Evolutionary conservation across 2,329 filamentous ascomycete genomes (phyloP).

Genomic region (Parastagonospora nodorum): DNA sequence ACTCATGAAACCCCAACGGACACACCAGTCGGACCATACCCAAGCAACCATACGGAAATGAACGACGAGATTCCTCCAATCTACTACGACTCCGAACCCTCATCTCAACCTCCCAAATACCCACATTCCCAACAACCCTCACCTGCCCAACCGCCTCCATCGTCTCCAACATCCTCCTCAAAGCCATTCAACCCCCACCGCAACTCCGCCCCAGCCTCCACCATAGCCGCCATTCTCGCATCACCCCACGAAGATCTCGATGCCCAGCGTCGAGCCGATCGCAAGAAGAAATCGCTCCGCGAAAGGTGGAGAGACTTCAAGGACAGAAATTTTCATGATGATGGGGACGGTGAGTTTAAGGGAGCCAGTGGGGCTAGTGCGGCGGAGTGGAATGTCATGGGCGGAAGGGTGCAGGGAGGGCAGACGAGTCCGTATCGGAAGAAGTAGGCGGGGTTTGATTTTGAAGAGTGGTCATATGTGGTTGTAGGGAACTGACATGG

Average conservation of each 20-base stretch:
- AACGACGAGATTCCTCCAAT: background rate
- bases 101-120: conserved; percentile 12
- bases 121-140: background rate
- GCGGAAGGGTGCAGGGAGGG: background rate
- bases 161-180: background rate
- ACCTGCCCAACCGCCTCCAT: background rate
- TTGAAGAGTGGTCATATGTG: background rate
- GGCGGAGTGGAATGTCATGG: conserved; percentile 10
- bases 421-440: conserved; percentile 3
- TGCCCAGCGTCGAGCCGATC: conserved; percentile 8
- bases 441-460: background rate
- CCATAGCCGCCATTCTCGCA: conserved; percentile 10
- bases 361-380: background rate
- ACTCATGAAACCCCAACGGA: background rate
- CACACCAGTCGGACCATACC: background rate
- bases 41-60: background rate
- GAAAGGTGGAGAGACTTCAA: conserved; percentile 14
- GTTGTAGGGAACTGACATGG: too few relatives aligned
- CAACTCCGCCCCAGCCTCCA: conserved; percentile 4
- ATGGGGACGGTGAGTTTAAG: background rate
- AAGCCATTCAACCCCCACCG: background rate
- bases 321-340: conserved; percentile 3
- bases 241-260: conserved; percentile 6
- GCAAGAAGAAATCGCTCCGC: conserved; percentile 9
- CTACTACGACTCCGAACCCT: conserved; percentile 14